Evolutionary conservation across 2,329 filamentous ascomycete genomes (phyloP).

Genomic region (Pestalotiopsis sp.): DNA sequence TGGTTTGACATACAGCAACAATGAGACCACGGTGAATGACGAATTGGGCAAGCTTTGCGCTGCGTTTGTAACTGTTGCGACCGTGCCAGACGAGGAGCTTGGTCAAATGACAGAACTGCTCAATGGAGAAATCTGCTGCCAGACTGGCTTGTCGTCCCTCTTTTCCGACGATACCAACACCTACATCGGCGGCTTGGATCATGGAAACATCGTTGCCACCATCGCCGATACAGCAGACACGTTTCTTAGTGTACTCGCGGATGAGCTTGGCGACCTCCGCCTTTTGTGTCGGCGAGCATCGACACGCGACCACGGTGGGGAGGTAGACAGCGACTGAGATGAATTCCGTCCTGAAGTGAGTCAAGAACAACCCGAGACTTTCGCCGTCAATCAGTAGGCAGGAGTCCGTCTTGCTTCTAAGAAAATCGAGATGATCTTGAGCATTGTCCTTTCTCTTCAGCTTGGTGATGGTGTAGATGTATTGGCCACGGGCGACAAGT

Average conservation of each 20-base stretch:
- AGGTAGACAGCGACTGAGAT: slow-evolving; percentile 84
- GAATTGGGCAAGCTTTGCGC: slow-evolving; percentile 93
- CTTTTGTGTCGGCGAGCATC: slow-evolving; percentile 96
- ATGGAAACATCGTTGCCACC: slow-evolving; percentile 98
- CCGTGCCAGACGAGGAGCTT: slow-evolving; percentile 99
- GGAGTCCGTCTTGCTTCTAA: slow-evolving; percentile 81
- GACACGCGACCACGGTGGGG: slow-evolving; percentile 91
- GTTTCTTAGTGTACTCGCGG: slow-evolving; percentile 87
- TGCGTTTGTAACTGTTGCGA: slow-evolving; percentile 94
- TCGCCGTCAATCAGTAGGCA: slow-evolving; percentile 95
- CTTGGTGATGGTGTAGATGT: slow-evolving; percentile 90
- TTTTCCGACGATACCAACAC: slow-evolving; percentile 97
- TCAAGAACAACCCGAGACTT: slow-evolving; percentile 79
- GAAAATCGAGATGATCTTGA: slow-evolving; percentile 83
- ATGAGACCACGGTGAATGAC: slow-evolving; percentile 97
- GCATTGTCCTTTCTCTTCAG: slow-evolving; percentile 81
- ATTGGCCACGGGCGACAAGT: slow-evolving; percentile 88
- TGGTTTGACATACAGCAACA: slow-evolving; percentile 92
- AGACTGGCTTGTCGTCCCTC: slow-evolving; percentile 93
- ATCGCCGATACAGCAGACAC: slow-evolving; percentile 96
- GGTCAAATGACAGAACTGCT: slow-evolving; percentile 91
- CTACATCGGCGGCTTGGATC: slow-evolving; percentile 98
- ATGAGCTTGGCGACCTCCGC: slow-evolving; percentile 91
- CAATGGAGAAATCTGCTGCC: slow-evolving; percentile 94
- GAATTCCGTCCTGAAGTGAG: slow-evolving; percentile 80